Conservation (phyloP, 2,329 filamentous ascomycete species). For the Zymoseptoria crescenta region DNA sequence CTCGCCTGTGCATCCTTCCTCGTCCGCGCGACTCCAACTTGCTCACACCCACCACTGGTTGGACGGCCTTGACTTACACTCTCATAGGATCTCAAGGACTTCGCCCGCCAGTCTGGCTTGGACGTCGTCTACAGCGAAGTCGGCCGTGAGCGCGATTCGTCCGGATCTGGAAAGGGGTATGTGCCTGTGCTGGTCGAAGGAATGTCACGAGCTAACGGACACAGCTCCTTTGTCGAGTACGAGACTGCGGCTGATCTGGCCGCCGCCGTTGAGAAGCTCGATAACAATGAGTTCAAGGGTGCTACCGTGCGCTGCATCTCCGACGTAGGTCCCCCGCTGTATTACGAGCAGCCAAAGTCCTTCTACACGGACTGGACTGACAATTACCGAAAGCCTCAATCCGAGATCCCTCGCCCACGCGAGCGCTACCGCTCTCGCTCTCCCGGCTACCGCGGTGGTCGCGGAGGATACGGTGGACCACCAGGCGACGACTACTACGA, state of each 20-base stretch:
- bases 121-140: constrained; percentile 99
- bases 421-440: constrained; percentile 70
- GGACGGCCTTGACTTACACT: constrained; percentile 17
- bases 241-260: constrained; percentile 86
- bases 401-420: constrained; percentile 52
- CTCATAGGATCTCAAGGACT: constrained; percentile 97
- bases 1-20: constrained; percentile 46
- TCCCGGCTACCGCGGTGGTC: constrained; percentile 56
- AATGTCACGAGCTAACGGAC: neutral
- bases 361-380: constrained; percentile 8
- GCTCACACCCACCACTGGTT: constrained; percentile 1
- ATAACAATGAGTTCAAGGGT: constrained; percentile 88
- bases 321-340: constrained; percentile 53
- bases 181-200: neutral
- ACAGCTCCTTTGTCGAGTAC: constrained; percentile 84
- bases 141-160: constrained; percentile 76
- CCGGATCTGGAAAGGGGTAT: constrained; percentile 59
- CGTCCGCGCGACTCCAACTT: constrained; percentile 11
- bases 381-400: constrained; percentile 54
- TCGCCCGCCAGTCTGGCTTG: constrained; percentile 90
- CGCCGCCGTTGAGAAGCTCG: constrained; percentile 88
- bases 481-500: constrained; percentile 70
- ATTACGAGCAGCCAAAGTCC: constrained; percentile 4
- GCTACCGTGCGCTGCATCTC: constrained; percentile 75
- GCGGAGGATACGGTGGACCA: constrained; percentile 49